Percentiles rank a stretch among this genome's conserved stretches.
Evolutionary conservation across 257 asterid species (phyloP).

Genomic region (Datura wrightii): DNA sequence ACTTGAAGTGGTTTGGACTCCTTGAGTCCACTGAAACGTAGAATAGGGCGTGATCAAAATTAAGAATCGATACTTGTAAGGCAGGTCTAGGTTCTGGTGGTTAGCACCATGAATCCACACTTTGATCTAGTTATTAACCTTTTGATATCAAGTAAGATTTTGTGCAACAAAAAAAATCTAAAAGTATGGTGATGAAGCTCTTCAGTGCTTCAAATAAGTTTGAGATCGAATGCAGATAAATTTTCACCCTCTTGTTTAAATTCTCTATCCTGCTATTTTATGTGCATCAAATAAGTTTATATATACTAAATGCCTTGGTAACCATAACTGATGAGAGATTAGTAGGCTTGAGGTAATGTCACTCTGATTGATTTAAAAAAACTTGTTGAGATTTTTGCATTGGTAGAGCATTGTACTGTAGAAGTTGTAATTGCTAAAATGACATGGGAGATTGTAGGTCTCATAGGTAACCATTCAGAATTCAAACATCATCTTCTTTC

Average conservation of each 20-base stretch:
- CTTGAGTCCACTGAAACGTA: background rate
- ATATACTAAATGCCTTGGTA: background rate
- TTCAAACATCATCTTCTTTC: background rate
- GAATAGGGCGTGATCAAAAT: background rate
- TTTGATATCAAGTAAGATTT: background rate
- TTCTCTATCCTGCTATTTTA: background rate
- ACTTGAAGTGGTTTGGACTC: background rate
- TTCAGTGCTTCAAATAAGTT: background rate
- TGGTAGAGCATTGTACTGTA: background rate
- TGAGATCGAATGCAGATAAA: background rate
- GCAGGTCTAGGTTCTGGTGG: background rate
- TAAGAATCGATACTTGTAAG: background rate
- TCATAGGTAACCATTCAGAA: background rate
- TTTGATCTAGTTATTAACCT: background rate
- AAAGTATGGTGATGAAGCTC: conserved; percentile 20
- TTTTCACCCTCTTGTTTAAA: conserved; percentile 15
- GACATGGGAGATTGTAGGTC: background rate
- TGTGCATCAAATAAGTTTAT: background rate
- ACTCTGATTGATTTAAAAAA: background rate
- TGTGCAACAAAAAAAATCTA: background rate
- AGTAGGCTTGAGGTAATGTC: background rate
- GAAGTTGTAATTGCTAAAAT: background rate
- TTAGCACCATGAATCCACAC: background rate
- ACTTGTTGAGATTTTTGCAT: background rate
- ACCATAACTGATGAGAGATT: background rate